These are phyloP conservation scores for Tetrapisispora namnaoensis DNA, from an alignment of 805 yeast genomes.

Conservation along the genomic window DNA sequence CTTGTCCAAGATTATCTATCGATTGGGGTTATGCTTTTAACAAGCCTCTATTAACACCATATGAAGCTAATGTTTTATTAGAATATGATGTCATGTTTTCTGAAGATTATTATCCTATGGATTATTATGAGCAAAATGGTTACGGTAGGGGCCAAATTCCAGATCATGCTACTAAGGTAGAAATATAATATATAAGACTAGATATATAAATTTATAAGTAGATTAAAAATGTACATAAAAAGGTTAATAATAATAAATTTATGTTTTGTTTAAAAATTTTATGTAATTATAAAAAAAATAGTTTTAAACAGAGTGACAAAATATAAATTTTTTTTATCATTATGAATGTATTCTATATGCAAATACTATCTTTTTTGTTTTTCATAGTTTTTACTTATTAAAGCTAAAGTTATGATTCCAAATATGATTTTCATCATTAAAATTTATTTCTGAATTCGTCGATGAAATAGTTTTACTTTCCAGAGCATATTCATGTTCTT, in stretches of 20 bases:
- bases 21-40: slow-evolving; percentile 99
- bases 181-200: background rate
- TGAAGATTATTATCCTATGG: slow-evolving; percentile 81
- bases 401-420: background rate
- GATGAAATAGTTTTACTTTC: background rate
- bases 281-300: too few species aligned
- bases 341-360: background rate
- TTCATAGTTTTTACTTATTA: background rate
- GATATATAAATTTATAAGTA: too few species aligned
- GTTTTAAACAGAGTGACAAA: too few species aligned
- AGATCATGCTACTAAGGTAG: slow-evolving; percentile 15
- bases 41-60: slow-evolving; percentile 87
- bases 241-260: too few species aligned
- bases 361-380: background rate
- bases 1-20: slow-evolving; percentile 90
- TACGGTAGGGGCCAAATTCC: slow-evolving; percentile 84
- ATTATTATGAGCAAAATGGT: slow-evolving; percentile 81
- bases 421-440: background rate
- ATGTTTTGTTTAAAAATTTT: too few species aligned
- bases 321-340: background rate
- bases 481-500: background rate
- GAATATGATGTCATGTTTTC: slow-evolving; percentile 60
- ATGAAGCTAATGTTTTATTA: slow-evolving; percentile 88
- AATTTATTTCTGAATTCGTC: background rate
- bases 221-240: too few species aligned